phyloP scores from a whole-genome alignment of 2,329 filamentous ascomycete species.

The Arthrobotrys musiformis region DNA sequence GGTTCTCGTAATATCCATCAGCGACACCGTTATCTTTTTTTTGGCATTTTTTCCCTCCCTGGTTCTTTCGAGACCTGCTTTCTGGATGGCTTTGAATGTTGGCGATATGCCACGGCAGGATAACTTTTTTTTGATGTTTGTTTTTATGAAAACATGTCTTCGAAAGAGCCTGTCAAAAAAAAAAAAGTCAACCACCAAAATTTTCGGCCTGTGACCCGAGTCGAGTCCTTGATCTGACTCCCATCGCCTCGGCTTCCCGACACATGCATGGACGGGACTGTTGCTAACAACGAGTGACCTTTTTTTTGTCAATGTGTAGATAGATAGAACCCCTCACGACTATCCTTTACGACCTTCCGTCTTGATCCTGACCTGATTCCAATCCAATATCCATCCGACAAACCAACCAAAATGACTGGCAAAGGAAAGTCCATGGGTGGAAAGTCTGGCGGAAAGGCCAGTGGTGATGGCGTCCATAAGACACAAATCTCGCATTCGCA shows the following conservation, averaged over 20 bases:
- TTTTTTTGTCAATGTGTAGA: not conserved
- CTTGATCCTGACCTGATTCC: constrained; percentile 2
- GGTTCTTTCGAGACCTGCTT: constrained; percentile 10
- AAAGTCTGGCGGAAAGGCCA: constrained; percentile 87
- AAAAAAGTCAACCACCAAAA: constrained; percentile 42
- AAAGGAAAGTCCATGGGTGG: constrained; percentile 94
- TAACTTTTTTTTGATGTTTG: constrained; percentile 43
- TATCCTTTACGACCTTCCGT: constrained; percentile 14
- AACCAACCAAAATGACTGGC: constrained; percentile 73
- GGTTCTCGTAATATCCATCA: not conserved
- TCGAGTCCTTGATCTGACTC: constrained; percentile 15
- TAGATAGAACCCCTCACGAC: constrained; percentile 32
- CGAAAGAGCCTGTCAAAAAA: constrained; percentile 33
- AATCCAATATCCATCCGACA: not conserved
- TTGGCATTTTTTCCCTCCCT: constrained; percentile 14
- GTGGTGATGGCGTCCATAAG: constrained; percentile 77
- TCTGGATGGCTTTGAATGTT: constrained; percentile 2
- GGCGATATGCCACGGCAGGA: constrained; percentile 38
- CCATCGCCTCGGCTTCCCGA: constrained; percentile 15
- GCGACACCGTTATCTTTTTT: constrained; percentile 36
- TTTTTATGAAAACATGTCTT: constrained; percentile 35
- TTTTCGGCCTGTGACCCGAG: constrained; percentile 40
- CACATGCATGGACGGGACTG: not conserved
- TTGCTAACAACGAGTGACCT: constrained; percentile 2
- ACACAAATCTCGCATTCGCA: constrained; percentile 93